Evolutionary conservation across 768 basidiomycete genomes (phyloP), one percentile per base, ranked within the genome.

Genomic region (Paxillus involutus): DNA sequence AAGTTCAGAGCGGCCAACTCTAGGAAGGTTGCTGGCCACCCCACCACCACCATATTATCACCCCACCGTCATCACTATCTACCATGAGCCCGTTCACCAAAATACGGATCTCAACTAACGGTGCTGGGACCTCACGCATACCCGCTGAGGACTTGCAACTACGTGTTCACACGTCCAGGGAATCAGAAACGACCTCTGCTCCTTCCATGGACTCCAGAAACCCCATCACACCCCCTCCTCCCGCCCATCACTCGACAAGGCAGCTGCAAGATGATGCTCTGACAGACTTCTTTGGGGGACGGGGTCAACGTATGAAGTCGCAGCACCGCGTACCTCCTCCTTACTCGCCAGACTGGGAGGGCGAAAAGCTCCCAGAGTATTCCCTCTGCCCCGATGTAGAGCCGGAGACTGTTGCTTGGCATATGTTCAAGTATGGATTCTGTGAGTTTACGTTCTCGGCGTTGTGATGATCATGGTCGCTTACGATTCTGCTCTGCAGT

Each of bases 351-450:
- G 76, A 80, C 32, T 70, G 71, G 61, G 63, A 68, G 1, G 61
- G 64, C 48, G 66, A 72, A 32, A 72, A 68, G 50, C 63, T 69
- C 2, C 65, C 68, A 14, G 29, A 0, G 33, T 69, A 65, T 21
- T 6, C 41, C 3, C 32, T 57, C 60, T 51, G 72, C 56, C 48
- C 65, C 66, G 32, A 73, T 52, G 68, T 71, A 19, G 82, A 86
- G 70, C 75, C 77, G 33, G 66, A 74, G 4, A 85, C 83, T 24
- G 77, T 85, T 46, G 80, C 84, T 6, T 77, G 79, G 69, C 82
- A 79, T 63, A 67, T 86, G 44, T 85, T 86, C 72, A 80, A 79
- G 61, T 84, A 84, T 53, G 82, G 83, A 42, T 85, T 86, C 62
- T 62, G 84, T 85, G 60, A 63, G 84, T 70, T 17, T 37, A 50